A percentile compares a stretch with the other conserved stretches of the same genome.
These are phyloP conservation scores for Daldinia caldariorum DNA, from an alignment of 495 filamentous ascomycete species.

Conservation along the genomic window DNA sequence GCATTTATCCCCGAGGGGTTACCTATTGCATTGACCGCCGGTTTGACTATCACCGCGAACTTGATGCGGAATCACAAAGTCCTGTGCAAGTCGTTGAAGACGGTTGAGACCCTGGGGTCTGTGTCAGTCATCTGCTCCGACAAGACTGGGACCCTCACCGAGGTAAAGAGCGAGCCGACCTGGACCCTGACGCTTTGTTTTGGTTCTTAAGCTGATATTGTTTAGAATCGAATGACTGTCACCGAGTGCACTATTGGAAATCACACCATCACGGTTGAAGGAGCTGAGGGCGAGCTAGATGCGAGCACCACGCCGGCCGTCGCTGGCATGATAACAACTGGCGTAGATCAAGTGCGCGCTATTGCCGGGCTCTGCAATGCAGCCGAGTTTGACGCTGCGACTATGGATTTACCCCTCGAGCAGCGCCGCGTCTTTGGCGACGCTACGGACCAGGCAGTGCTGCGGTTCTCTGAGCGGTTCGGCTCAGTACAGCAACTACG, in stretches of 20 bases:
- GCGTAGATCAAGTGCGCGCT: slow-evolving; percentile 59
- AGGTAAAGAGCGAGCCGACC: slow-evolving; percentile 49
- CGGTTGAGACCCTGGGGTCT: slow-evolving; percentile 74
- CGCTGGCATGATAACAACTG: slow-evolving; percentile 49
- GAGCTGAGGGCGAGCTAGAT: slow-evolving; percentile 53
- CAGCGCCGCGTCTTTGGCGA: slow-evolving; percentile 73
- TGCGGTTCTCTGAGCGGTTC: slow-evolving; percentile 71
- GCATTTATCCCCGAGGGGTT: slow-evolving; percentile 80
- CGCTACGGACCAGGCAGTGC: slow-evolving; percentile 75
- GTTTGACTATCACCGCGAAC: slow-evolving; percentile 65
- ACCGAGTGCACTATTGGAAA: slow-evolving; percentile 63
- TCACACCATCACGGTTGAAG: slow-evolving; percentile 52
- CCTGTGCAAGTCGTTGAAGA: slow-evolving; percentile 72
- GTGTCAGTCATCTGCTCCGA: slow-evolving; percentile 75
- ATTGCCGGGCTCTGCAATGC: slow-evolving; percentile 73
- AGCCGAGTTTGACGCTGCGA: slow-evolving; percentile 72
- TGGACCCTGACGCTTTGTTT: background rate
- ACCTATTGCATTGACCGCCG: slow-evolving; percentile 72
- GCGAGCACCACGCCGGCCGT: slow-evolving; percentile 41
- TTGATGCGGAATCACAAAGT: slow-evolving; percentile 71
- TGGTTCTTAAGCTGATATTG: slow-evolving; percentile 7
- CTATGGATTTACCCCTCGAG: slow-evolving; percentile 60
- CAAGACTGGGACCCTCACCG: slow-evolving; percentile 75
- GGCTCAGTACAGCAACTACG: slow-evolving; percentile 61
- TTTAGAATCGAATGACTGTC: slow-evolving; percentile 68